Conservation (phyloP, 2,329 filamentous ascomycete species). For the Chaetothyriales sp. region DNA sequence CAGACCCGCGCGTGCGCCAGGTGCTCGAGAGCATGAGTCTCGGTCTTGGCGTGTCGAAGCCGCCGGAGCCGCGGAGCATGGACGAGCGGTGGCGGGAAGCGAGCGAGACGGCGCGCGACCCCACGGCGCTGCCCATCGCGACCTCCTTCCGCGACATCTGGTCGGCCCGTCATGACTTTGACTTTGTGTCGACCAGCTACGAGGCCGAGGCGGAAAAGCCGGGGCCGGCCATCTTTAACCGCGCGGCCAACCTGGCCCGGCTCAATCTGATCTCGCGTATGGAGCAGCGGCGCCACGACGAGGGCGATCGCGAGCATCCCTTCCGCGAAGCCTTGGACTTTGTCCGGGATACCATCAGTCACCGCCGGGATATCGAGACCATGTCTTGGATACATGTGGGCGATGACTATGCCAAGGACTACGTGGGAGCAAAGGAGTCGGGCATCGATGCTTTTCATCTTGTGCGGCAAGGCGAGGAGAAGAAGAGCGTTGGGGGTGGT, state of each 20-base stretch:
- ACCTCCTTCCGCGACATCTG: conserved; percentile 6
- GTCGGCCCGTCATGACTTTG: conserved; percentile 23
- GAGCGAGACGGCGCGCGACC: neutral
- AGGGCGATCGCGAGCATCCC: conserved; percentile 6
- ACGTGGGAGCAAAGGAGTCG: conserved; percentile 24
- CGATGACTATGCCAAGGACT: conserved; percentile 32
- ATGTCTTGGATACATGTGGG: conserved; percentile 28
- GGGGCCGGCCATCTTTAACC: conserved; percentile 26
- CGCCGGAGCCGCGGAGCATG: conserved; percentile 21
- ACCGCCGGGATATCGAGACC: conserved; percentile 1
- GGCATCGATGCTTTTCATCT: conserved; percentile 28
- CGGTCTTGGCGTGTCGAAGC: conserved; percentile 22
- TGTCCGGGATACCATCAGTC: neutral
- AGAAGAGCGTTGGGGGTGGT: neutral
- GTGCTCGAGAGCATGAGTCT: conserved; percentile 29
- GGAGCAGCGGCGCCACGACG: conserved; percentile 4
- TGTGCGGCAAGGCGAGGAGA: conserved; percentile 15
- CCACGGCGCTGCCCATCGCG: neutral
- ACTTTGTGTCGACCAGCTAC: conserved; percentile 34
- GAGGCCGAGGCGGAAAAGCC: conserved; percentile 34
- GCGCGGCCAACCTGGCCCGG: conserved; percentile 18
- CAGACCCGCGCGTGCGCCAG: conserved; percentile 30
- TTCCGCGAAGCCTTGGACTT: conserved; percentile 1
- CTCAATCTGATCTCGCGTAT: conserved; percentile 5
- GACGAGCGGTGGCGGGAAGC: neutral